Conservation (phyloP, 257 asterid genomes). For the Coffea eugenioides region DNA sequence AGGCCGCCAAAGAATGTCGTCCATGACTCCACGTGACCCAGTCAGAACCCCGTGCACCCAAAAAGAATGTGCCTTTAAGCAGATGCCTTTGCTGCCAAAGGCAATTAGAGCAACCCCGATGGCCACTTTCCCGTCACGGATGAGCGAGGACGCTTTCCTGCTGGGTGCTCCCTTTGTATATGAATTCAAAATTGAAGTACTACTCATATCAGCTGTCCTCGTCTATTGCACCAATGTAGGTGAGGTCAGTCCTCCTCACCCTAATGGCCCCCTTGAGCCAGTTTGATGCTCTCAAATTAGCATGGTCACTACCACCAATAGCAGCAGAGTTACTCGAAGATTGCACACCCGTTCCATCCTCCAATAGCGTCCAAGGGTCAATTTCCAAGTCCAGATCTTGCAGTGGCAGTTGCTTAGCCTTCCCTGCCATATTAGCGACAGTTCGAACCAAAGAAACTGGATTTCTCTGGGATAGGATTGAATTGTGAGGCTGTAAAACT, state of each 20-base stretch:
- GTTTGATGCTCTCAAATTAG: slow-evolving; percentile 68
- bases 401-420: slow-evolving; percentile 47
- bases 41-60: slow-evolving; percentile 24
- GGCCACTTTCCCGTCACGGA: not conserved
- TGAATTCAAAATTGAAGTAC: slow-evolving; percentile 21
- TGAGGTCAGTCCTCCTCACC: slow-evolving; percentile 79
- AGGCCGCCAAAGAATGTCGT: slow-evolving; percentile 21
- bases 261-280: slow-evolving; percentile 83
- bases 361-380: slow-evolving; percentile 88
- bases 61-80: slow-evolving; percentile 46
- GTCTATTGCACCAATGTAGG: slow-evolving; percentile 79
- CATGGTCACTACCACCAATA: slow-evolving; percentile 49
- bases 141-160: slow-evolving; percentile 7
- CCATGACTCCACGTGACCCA: slow-evolving; percentile 13
- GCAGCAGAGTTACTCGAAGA: slow-evolving; percentile 50
- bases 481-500: slow-evolving; percentile 37
- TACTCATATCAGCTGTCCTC: slow-evolving; percentile 73
- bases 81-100: slow-evolving; percentile 33
- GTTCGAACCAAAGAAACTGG: slow-evolving; percentile 50
- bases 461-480: slow-evolving; percentile 49
- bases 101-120: slow-evolving; percentile 26
- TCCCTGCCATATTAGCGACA: slow-evolving; percentile 41
- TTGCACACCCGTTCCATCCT: slow-evolving; percentile 86
- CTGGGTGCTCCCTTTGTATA: slow-evolving; percentile 21
- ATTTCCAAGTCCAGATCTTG: slow-evolving; percentile 59